Conservation (phyloP, 371 early-diverging fungal species). For the Lichtheimia corymbifera region DNA sequence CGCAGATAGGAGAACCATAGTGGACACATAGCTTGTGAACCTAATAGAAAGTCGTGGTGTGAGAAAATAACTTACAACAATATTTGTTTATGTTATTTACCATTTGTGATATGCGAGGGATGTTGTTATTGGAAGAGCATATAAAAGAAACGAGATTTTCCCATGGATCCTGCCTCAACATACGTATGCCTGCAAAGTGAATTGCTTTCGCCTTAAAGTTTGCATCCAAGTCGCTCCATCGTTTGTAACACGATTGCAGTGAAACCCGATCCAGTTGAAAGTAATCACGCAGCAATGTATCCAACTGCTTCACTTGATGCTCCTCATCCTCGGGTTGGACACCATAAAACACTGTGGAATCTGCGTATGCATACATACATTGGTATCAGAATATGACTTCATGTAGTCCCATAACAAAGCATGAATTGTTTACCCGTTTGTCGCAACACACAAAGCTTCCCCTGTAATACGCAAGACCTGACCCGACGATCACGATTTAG, state of each 20-base stretch:
- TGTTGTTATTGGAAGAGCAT: constrained; percentile 96
- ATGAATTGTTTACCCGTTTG: constrained; percentile 26
- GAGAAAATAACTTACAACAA: not conserved
- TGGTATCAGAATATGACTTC: no score
- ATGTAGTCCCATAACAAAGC: not conserved
- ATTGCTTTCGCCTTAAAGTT: constrained; percentile 65
- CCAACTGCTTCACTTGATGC: constrained; percentile 8
- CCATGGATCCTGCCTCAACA: constrained; percentile 84
- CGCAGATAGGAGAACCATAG: constrained; percentile 65
- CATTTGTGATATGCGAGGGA: constrained; percentile 90
- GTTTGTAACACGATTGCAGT: constrained; percentile 59
- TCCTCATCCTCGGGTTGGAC: constrained; percentile 19
- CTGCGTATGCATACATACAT: constrained; percentile 8
- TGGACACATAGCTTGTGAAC: constrained; percentile 66
- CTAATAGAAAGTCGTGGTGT: constrained; percentile 20
- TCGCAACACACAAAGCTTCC: constrained; percentile 25
- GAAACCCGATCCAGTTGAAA: constrained; percentile 75
- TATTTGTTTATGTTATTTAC: constrained; percentile 39
- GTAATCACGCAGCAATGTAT: constrained; percentile 56
- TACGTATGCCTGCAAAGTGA: constrained; percentile 74
- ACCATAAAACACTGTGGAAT: constrained; percentile 32
- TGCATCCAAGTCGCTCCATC: constrained; percentile 68
- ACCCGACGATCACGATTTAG: constrained; percentile 4
- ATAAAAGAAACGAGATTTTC: constrained; percentile 94
- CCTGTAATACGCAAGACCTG: constrained; percentile 45